Percentiles rank a stretch among this genome's conserved stretches.
These are phyloP conservation scores for Entomortierella lignicola DNA, from an alignment of 192 early-diverging fungal genomes.

Conservation along the genomic window DNA sequence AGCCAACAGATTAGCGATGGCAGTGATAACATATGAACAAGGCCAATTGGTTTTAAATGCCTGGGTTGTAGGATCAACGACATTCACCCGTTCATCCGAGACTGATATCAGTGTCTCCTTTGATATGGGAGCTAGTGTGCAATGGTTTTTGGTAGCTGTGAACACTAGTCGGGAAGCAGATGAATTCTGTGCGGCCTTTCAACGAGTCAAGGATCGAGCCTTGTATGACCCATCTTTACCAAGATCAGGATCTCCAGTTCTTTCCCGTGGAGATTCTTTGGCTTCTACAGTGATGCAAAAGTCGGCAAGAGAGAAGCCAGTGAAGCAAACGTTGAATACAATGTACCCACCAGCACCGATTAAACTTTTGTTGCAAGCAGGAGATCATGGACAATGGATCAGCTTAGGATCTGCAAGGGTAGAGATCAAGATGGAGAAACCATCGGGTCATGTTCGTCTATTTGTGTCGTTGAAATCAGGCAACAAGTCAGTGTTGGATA, in stretches of 20 bases:
- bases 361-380: constrained; percentile 60
- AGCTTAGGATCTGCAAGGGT: constrained; percentile 58
- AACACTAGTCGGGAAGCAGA: constrained; percentile 50
- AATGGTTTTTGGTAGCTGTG: constrained; percentile 61
- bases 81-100: constrained; percentile 55
- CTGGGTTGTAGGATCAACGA: constrained; percentile 61
- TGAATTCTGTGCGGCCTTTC: constrained; percentile 47
- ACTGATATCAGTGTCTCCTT: constrained; percentile 62
- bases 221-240: constrained; percentile 46
- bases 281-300: constrained; percentile 38
- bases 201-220: constrained; percentile 49
- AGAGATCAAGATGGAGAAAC: constrained; percentile 61
- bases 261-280: constrained; percentile 44
- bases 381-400: constrained; percentile 65
- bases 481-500: constrained; percentile 55
- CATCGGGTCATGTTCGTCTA: constrained; percentile 60
- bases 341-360: constrained; percentile 58
- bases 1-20: constrained; percentile 54
- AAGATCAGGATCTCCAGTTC: constrained; percentile 26
- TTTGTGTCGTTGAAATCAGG: constrained; percentile 59
- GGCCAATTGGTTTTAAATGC: constrained; percentile 63
- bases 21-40: constrained; percentile 50
- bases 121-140: constrained; percentile 58
- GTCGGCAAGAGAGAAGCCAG: constrained; percentile 14
- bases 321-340: constrained; percentile 39